These are phyloP conservation scores for Trichoderma virens DNA, from an alignment of 495 filamentous ascomycete species.

Conservation along the genomic window DNA sequence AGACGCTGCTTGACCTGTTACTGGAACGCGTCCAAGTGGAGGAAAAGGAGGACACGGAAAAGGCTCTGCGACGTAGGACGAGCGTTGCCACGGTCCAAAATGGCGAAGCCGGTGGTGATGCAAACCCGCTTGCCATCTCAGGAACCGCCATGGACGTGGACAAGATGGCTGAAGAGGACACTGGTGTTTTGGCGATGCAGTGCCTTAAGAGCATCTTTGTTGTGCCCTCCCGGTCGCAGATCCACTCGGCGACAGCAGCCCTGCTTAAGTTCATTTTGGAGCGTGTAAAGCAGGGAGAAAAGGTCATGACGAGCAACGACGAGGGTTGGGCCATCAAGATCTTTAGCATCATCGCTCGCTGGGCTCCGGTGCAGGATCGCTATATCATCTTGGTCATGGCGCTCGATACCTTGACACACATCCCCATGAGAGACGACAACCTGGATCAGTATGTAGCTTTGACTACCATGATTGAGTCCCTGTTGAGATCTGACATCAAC, in stretches of 20 bases:
- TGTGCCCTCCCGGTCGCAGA: constrained; percentile 66
- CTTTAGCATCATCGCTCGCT: constrained; percentile 66
- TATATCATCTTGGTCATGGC: constrained; percentile 76
- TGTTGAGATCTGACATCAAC: constrained; percentile 82
- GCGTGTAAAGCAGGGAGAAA: constrained; percentile 44
- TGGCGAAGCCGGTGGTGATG: constrained; percentile 53
- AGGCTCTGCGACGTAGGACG: constrained; percentile 52
- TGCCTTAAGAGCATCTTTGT: constrained; percentile 74
- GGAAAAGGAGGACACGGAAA: constrained; percentile 59
- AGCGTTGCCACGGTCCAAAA: constrained; percentile 75
- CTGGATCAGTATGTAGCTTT: constrained; percentile 64
- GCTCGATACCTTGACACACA: constrained; percentile 63
- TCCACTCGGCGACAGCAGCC: constrained; percentile 61
- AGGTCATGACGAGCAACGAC: constrained; percentile 31
- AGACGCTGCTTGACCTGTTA: constrained; percentile 56
- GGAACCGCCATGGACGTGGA: constrained; percentile 76
- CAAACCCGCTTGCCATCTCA: constrained; percentile 61
- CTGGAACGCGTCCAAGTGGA: constrained; percentile 51
- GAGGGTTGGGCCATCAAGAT: constrained; percentile 72
- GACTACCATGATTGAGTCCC: constrained; percentile 63
- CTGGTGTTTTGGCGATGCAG: constrained; percentile 72
- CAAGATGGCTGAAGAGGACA: constrained; percentile 75
- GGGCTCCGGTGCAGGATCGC: constrained; percentile 86
- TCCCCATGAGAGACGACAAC: constrained; percentile 55
- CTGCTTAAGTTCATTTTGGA: constrained; percentile 64